Evolutionary conservation across 805 yeast species (phyloP).

Genomic region (Candida golubevii): DNA sequence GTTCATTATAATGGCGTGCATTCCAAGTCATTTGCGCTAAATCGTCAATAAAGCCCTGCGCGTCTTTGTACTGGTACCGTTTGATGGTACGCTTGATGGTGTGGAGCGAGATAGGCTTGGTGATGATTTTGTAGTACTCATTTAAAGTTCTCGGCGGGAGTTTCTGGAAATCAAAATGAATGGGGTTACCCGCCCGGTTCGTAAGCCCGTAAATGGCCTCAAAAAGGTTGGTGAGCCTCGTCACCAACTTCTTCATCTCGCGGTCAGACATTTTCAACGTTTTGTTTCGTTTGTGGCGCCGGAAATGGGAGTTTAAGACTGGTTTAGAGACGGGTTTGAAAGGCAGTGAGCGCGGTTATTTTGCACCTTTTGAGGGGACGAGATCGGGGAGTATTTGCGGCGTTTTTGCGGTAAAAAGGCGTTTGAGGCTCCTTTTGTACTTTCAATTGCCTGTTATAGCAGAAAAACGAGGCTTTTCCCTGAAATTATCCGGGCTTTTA

Average conservation of each 20-base stretch:
- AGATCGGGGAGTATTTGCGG: too few species aligned
- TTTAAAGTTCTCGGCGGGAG: slow-evolving; percentile 69
- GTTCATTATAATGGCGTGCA: slow-evolving; percentile 78
- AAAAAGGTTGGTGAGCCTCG: slow-evolving; percentile 28
- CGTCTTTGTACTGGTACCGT: slow-evolving; percentile 48
- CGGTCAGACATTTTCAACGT: slow-evolving; percentile 22
- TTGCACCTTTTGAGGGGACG: too few species aligned
- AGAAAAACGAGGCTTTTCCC: too few species aligned
- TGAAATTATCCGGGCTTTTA: too few species aligned
- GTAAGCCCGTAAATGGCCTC: slow-evolving; percentile 39
- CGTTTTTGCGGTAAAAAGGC: too few species aligned
- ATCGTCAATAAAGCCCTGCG: slow-evolving; percentile 71
- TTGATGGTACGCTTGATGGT: slow-evolving; percentile 61
- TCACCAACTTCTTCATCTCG: slow-evolving; percentile 35
- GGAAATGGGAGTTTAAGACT: too few species aligned
- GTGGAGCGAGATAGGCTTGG: slow-evolving; percentile 76
- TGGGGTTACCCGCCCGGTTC: slow-evolving; percentile 41
- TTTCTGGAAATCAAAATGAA: slow-evolving; percentile 58
- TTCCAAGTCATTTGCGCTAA: slow-evolving; percentile 86
- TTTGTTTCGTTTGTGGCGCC: too few species aligned
- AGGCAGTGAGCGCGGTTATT: too few species aligned
- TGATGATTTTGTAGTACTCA: slow-evolving; percentile 77
- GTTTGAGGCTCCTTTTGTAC: too few species aligned
- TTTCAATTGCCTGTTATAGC: too few species aligned
- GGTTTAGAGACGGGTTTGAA: too few species aligned